phyloP scores from a whole-genome alignment of 2,329 filamentous ascomycete species.

The Thelonectria blattea region DNA sequence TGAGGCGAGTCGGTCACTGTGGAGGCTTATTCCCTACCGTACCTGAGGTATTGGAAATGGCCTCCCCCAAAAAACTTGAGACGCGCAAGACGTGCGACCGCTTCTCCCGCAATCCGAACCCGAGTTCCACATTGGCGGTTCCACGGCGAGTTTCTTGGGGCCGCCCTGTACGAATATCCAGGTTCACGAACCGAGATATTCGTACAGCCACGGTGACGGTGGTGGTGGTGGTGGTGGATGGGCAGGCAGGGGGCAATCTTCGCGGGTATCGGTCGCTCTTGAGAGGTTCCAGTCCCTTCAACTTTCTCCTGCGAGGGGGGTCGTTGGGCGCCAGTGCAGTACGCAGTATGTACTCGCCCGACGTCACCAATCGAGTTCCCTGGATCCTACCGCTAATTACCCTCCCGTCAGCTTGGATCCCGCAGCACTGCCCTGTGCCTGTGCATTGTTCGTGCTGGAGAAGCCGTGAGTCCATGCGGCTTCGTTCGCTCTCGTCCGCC shows the following conservation, averaged over 20 bases:
- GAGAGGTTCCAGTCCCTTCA: neutral
- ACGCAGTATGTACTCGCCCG: neutral
- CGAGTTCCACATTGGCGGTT: neutral
- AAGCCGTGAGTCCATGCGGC: neutral
- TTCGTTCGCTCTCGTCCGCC: neutral
- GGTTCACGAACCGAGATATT: neutral
- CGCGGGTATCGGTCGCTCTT: neutral
- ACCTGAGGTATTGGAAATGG: too few species aligned
- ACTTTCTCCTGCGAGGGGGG: neutral
- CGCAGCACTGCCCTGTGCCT: slow-evolving; percentile 6
- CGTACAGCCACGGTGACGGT: neutral
- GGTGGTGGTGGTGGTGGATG: too few species aligned
- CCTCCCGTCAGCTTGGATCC: neutral
- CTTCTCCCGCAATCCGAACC: neutral
- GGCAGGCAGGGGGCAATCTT: neutral
- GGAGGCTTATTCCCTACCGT: too few species aligned
- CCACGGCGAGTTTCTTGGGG: neutral
- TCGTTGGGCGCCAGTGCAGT: neutral
- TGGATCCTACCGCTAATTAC: neutral
- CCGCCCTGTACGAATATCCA: neutral
- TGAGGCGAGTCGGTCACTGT: too few species aligned
- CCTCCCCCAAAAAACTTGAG: neutral
- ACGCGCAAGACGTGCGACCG: neutral
- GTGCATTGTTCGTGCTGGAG: neutral
- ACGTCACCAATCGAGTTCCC: neutral